Evolutionary conservation across 169 alveolate species (phyloP).

Genomic region (Plasmodium falciparum): DNA sequence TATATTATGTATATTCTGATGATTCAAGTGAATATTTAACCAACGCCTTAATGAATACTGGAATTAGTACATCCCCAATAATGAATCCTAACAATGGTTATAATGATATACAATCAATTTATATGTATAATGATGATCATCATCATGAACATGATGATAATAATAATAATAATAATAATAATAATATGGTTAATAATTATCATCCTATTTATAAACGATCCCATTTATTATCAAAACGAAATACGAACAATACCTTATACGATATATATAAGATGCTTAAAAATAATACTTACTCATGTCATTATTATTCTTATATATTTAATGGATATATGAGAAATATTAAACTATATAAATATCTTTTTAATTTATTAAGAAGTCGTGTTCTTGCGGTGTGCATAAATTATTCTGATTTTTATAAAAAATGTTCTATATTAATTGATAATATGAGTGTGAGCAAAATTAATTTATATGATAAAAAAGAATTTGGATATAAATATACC

Average conservation of each 20-base stretch:
- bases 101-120: no score
- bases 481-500: slow-evolving; percentile 25
- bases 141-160: not conserved
- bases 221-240: not conserved
- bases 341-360: slow-evolving; percentile 10
- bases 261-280: slow-evolving; percentile 10
- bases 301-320: slow-evolving; percentile 24
- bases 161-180: not conserved
- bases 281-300: slow-evolving; percentile 26
- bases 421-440: slow-evolving; percentile 10
- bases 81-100: no score
- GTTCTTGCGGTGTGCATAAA: slow-evolving; percentile 20
- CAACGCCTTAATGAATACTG: no score
- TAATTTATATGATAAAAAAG: slow-evolving; percentile 24
- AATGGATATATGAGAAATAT: slow-evolving; percentile 14
- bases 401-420: slow-evolving; percentile 39
- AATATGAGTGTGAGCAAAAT: slow-evolving; percentile 38
- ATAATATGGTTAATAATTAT: no score
- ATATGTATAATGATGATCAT: not conserved
- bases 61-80: no score
- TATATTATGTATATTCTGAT: no score
- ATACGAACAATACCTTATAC: not conserved
- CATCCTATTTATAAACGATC: no score
- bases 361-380: slow-evolving; percentile 16
- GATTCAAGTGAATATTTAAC: no score